Conservation (phyloP, 2,329 filamentous ascomycete genomes). For the Ceratocystiopsis brevicomis region DNA sequence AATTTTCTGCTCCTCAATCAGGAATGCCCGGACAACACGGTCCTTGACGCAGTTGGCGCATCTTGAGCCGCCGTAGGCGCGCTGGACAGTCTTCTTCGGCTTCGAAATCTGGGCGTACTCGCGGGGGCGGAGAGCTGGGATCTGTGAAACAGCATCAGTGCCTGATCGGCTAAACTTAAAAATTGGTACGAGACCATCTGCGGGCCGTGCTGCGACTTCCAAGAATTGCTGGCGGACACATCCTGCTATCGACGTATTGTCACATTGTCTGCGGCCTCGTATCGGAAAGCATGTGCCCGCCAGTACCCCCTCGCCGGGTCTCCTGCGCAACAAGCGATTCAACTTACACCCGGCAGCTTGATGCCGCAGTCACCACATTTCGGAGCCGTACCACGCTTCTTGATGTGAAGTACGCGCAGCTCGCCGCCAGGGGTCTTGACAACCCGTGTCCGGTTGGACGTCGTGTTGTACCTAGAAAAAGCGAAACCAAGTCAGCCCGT, state of each 20-base stretch:
- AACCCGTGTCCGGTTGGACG: conserved; percentile 89
- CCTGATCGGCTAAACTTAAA: too few relatives aligned
- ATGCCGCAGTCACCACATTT: conserved; percentile 98
- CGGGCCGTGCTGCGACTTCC: too few relatives aligned
- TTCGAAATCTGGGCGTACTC: conserved; percentile 95
- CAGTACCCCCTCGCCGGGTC: too few relatives aligned
- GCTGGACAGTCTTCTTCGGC: conserved; percentile 98
- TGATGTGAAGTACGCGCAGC: conserved; percentile 94
- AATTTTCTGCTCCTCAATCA: conserved; percentile 99
- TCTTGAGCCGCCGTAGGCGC: conserved; percentile 94
- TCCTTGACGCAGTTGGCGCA: conserved; percentile 98
- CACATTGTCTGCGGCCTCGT: too few relatives aligned
- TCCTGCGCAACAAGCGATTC: too few relatives aligned
- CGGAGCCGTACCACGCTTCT: conserved; percentile 95
- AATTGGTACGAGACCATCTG: too few relatives aligned
- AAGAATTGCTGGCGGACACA: too few relatives aligned
- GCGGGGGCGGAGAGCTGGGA: conserved; percentile 86
- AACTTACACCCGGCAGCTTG: conserved; percentile 94
- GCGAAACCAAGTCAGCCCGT: too few relatives aligned
- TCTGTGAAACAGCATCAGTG: conserved; percentile 18
- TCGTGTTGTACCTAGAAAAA: conserved; percentile 72
- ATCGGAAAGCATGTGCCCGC: too few relatives aligned
- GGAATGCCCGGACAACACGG: conserved; percentile 91
- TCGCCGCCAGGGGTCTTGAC: conserved; percentile 93
- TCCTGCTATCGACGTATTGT: too few relatives aligned